Evolutionary conservation across 768 basidiomycete species (phyloP).

Genomic region (Cubamyces lactineus): DNA sequence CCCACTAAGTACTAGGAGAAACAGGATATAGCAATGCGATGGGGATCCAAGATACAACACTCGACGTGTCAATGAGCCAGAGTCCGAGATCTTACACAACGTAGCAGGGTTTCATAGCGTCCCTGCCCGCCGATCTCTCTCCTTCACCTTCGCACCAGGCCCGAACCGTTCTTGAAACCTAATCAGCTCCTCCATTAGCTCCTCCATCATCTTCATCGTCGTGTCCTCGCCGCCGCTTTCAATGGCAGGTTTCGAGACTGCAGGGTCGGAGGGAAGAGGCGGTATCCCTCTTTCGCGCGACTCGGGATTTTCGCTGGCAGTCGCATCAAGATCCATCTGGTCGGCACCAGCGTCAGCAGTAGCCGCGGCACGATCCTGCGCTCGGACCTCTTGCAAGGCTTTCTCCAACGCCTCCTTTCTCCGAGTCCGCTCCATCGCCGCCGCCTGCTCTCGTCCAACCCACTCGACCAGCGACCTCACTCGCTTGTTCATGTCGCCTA

Average conservation of each 20-base stretch:
- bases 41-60: constrained; percentile 24
- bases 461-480: constrained; percentile 89
- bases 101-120: constrained; percentile 30
- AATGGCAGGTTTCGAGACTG: not conserved
- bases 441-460: constrained; percentile 88
- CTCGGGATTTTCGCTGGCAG: constrained; percentile 24
- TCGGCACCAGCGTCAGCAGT: constrained; percentile 27
- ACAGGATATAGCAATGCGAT: constrained; percentile 22
- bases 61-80: constrained; percentile 3
- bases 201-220: constrained; percentile 88
- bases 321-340: constrained; percentile 36
- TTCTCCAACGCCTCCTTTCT: constrained; percentile 69
- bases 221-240: constrained; percentile 23
- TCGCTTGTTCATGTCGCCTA: constrained; percentile 97
- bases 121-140: constrained; percentile 38
- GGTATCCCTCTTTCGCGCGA: constrained; percentile 26
- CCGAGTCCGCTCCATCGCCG: constrained; percentile 69
- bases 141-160: constrained; percentile 49
- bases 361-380: constrained; percentile 4
- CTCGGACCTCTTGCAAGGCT: constrained; percentile 43
- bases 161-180: constrained; percentile 88
- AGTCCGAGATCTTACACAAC: constrained; percentile 3
- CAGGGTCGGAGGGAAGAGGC: not conserved
- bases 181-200: constrained; percentile 88
- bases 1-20: constrained; percentile 7